These are phyloP conservation scores for Gillenia trifoliata DNA, from an alignment of 306 rosid species.

Conservation along the genomic window DNA sequence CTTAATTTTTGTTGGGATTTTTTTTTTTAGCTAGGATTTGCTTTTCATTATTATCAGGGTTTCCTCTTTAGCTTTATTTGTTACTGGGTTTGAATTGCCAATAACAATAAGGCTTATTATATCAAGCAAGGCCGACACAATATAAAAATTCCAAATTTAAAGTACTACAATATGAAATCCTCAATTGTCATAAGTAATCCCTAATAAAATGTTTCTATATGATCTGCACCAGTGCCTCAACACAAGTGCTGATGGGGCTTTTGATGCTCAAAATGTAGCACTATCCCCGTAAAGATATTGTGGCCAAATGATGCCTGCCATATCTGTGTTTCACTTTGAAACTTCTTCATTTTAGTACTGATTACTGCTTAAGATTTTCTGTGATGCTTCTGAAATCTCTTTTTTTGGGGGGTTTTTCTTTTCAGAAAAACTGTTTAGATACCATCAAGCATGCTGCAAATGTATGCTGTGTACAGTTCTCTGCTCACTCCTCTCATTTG, in stretches of 20 bases:
- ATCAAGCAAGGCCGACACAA: not conserved
- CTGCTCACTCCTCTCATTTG: constrained; percentile 75
- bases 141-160: not conserved
- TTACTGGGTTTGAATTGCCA: not conserved
- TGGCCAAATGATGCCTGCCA: constrained; percentile 8
- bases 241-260: not conserved
- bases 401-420: not conserved
- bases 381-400: constrained; percentile 25
- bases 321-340: not conserved
- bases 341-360: not conserved
- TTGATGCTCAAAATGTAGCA: not conserved
- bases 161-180: not conserved
- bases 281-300: not conserved
- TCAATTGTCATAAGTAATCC: not conserved
- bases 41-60: not conserved
- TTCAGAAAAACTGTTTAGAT: constrained; percentile 70
- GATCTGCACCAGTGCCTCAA: not conserved
- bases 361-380: constrained; percentile 3
- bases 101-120: not conserved
- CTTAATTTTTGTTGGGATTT: not conserved
- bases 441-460: constrained; percentile 77
- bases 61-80: not conserved
- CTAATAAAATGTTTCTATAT: not conserved
- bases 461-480: constrained; percentile 96
- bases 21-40: not conserved